Percentiles rank a stretch among this genome's conserved stretches.
These are phyloP conservation scores for Bipolaris gigantea DNA, from an alignment of 2,329 filamentous ascomycete genomes.

Conservation along the genomic window DNA sequence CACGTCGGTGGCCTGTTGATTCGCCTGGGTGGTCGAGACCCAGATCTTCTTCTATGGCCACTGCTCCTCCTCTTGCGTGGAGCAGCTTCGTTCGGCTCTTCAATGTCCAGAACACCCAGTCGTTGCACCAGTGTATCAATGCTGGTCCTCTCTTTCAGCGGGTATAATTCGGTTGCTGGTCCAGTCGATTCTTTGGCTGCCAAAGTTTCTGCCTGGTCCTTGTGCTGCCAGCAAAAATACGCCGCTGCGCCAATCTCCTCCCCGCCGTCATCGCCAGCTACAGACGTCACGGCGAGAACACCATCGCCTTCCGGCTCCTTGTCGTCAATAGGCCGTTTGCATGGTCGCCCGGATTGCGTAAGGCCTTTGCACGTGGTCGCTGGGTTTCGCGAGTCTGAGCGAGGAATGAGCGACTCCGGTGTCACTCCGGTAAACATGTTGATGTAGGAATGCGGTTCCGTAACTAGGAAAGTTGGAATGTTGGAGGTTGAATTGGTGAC, in stretches of 20 bases:
- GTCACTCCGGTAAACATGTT: conserved; percentile 54
- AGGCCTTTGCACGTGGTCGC: conserved; percentile 85
- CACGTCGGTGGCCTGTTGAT: conserved; percentile 49
- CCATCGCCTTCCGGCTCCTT: conserved; percentile 44
- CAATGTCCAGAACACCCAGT: conserved; percentile 72
- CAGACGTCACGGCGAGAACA: conserved; percentile 47
- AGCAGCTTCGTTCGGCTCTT: conserved; percentile 47
- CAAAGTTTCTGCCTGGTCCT: conserved; percentile 70
- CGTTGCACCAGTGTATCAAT: conserved; percentile 84
- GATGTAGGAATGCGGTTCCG: neutral
- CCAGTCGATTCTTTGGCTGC: conserved; percentile 23
- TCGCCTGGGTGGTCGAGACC: conserved; percentile 24
- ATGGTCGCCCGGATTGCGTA: conserved; percentile 79
- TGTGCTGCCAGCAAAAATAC: conserved; percentile 95
- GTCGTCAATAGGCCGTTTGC: conserved; percentile 69
- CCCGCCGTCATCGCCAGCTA: conserved; percentile 46
- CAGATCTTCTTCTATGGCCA: conserved; percentile 20
- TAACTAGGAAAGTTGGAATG: neutral
- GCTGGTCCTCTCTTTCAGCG: conserved; percentile 69
- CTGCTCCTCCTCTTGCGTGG: conserved; percentile 36
- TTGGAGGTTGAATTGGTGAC: neutral
- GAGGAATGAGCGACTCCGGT: conserved; percentile 76
- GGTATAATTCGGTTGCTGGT: conserved; percentile 52
- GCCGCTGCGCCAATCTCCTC: conserved; percentile 60
- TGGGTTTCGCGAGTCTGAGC: conserved; percentile 83